Conservation (phyloP, 148 eudicot genomes). For the Rhododendron vialii region DNA sequence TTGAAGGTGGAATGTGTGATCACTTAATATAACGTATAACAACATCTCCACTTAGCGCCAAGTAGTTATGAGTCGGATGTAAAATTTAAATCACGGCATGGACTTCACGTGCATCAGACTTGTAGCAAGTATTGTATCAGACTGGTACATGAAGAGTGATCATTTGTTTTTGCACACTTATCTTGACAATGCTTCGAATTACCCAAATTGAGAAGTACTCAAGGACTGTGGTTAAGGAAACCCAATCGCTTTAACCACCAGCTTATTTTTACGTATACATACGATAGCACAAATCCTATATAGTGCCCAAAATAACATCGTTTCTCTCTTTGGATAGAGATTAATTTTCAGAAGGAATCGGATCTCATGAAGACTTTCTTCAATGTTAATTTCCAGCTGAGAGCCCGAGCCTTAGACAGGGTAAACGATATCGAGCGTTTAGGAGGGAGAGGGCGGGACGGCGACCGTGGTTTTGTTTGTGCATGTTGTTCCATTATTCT, state of each 20-base stretch:
- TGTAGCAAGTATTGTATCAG: not conserved
- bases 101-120: no score
- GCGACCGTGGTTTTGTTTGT: not conserved
- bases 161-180: not conserved
- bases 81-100: no score
- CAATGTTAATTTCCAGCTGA: conserved; percentile 38
- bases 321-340: not conserved
- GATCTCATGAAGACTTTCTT: conserved; percentile 65
- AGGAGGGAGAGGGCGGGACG: not conserved
- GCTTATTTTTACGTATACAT: not conserved
- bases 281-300: not conserved
- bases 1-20: no score
- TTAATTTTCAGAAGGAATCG: conserved; percentile 40
- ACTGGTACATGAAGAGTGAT: not conserved
- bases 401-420: conserved; percentile 2
- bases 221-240: conserved; percentile 5
- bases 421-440: not conserved
- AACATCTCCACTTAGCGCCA: no score
- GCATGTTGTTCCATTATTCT: not conserved
- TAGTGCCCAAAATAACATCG: not conserved
- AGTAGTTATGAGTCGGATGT: no score
- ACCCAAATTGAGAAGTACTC: not conserved
- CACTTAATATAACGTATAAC: no score
- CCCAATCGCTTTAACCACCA: not conserved
- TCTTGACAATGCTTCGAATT: not conserved